Evolutionary conservation across 345 rosid genomes (phyloP).

Genomic region (Balakata baccata): DNA sequence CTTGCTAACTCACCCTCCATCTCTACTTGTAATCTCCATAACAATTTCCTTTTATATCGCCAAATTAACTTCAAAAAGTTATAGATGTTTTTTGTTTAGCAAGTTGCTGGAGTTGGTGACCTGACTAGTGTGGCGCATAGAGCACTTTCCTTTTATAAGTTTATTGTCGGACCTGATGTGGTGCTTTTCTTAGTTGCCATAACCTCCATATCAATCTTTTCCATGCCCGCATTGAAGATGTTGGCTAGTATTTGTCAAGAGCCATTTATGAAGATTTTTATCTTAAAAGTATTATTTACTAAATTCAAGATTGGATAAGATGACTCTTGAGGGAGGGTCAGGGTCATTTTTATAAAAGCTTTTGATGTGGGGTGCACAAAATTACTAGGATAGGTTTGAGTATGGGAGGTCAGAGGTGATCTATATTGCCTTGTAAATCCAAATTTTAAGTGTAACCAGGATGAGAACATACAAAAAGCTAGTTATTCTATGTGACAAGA

Average conservation of each 20-base stretch:
- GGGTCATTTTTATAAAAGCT: no score
- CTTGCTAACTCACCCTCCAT: no score
- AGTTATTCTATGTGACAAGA: neutral
- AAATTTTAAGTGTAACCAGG: neutral
- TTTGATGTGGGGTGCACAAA: neutral
- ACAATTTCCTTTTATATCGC: no score
- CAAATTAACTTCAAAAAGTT: no score
- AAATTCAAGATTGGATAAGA: neutral
- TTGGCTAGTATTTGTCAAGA: neutral
- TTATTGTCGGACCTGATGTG: neutral
- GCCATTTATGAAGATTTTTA: neutral
- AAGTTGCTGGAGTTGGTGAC: neutral
- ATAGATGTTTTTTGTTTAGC: no score
- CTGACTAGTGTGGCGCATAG: neutral
- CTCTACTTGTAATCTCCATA: no score
- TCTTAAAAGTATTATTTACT: neutral
- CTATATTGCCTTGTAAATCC: neutral
- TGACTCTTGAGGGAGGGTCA: neutral
- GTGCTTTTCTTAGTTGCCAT: neutral
- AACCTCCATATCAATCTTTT: neutral
- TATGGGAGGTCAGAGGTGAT: neutral
- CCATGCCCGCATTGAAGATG: neutral
- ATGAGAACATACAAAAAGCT: neutral
- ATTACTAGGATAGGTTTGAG: neutral
- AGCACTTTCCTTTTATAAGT: neutral